Evolutionary conservation across 1,139 yeast genomes (phyloP), one percentile per base, ranked within the genome.

Genomic region (Yamadazyma atlantica): DNA sequence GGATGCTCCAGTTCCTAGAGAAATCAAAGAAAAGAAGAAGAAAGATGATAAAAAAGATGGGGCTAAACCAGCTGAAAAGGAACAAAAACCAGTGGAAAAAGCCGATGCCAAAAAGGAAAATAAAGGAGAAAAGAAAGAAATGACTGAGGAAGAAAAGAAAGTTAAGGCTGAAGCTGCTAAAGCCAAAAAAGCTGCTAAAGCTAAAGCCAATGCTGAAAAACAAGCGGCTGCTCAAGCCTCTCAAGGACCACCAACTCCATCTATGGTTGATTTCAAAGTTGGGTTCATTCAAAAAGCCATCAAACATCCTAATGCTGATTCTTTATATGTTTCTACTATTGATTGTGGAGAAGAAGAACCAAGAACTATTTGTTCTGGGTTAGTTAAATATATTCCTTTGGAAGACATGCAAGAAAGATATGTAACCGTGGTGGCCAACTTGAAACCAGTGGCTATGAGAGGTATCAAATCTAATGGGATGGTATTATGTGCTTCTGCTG

Each of bases 241-340:
- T 38, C 77, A 71, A 29, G 77, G 66, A 38, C 78, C 81, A 32
- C 83, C 92, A 47, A 75, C 75, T 50, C 96, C 97, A 46, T 78
- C 95, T 24, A 72, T 84, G 77, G 79, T 92, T 58, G 97, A 90
- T 59, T 80, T 92, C 66, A 82, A 96, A 60, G 97, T 92, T 44
- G 99, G 99, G 35, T 88, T 83, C 75, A 94, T 94, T 57, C 90
- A 90, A 69, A 92, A 92, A 73, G 97, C 97, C 35, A 76, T 86
- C 58, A 87, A 87, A 66, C 99, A 94, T 68, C 98, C 98, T 46
- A 94, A 94, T 60, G 99, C 98, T 28, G 99, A 94, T 65, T 76
- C 96, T 3, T 75, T 94, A 55, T 94, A 94, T 62, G 95, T 92
- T 44, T 90, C 97, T 24, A 92, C 98, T 39, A 92, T 94, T 55